Evolutionary conservation across 2,329 filamentous ascomycete species (phyloP).

Genomic region (Ophiosphaerella narmari): DNA sequence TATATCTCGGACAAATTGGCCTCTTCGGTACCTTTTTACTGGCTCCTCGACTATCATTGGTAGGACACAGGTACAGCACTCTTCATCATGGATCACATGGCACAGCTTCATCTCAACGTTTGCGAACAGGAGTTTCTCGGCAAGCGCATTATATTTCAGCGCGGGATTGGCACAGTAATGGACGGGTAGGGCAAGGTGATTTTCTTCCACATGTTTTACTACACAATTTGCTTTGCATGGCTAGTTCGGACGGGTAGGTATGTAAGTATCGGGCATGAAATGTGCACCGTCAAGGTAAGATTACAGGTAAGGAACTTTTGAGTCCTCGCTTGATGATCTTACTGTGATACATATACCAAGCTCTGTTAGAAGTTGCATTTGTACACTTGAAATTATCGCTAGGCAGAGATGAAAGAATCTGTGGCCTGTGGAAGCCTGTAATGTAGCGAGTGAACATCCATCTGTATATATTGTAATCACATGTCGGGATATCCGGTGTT

Average conservation of each 20-base stretch:
- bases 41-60: neutral
- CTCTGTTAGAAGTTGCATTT: neutral
- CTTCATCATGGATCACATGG: neutral
- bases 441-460: too few relatives aligned
- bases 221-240: conserved; percentile 12
- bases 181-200: conserved; percentile 35
- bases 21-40: neutral
- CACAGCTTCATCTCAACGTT: neutral
- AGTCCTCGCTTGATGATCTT: conserved; percentile 37
- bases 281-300: conserved; percentile 29
- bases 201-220: conserved; percentile 23
- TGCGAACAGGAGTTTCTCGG: neutral
- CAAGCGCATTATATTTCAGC: neutral
- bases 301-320: conserved; percentile 31
- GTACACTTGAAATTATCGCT: neutral
- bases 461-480: too few relatives aligned
- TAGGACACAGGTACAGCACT: neutral
- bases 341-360: conserved; percentile 13
- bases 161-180: neutral
- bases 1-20: neutral
- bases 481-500: too few relatives aligned
- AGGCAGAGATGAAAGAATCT: too few relatives aligned
- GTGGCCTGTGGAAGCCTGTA: too few relatives aligned
- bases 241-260: conserved; percentile 28
- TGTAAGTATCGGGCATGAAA: conserved; percentile 26